A percentile compares a stretch with the other conserved stretches of the same genome.
Evolutionary conservation across 345 rosid species (phyloP).

Genomic region (Salix viminalis): DNA sequence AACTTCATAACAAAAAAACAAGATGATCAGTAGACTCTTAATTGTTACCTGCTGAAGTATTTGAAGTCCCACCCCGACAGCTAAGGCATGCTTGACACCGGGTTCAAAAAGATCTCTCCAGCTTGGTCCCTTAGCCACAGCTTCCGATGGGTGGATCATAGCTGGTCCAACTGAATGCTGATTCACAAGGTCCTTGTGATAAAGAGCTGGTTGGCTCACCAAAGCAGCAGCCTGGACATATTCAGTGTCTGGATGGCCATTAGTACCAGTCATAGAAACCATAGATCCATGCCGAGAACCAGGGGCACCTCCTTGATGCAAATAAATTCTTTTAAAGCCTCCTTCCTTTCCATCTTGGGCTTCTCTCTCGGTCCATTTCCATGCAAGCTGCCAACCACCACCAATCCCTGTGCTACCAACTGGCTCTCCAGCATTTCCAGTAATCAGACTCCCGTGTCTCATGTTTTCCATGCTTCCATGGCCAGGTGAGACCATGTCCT

Average conservation of each 20-base stretch:
- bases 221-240: slow-evolving; percentile 77
- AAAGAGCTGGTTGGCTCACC: slow-evolving; percentile 90
- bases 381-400: slow-evolving; percentile 98
- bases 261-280: slow-evolving; percentile 57
- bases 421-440: slow-evolving; percentile 52
- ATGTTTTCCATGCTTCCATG: slow-evolving; percentile 53
- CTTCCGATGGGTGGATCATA: slow-evolving; percentile 83
- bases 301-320: slow-evolving; percentile 67
- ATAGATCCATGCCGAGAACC: slow-evolving; percentile 68
- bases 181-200: slow-evolving; percentile 54
- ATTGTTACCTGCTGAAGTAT: slow-evolving; percentile 90
- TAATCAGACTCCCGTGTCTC: slow-evolving; percentile 59
- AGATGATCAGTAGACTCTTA: background rate
- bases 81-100: slow-evolving; percentile 86
- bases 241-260: slow-evolving; percentile 47
- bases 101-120: slow-evolving; percentile 91
- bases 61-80: slow-evolving; percentile 89
- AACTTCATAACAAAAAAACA: background rate
- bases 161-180: slow-evolving; percentile 76
- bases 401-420: slow-evolving; percentile 68
- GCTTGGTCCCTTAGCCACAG: slow-evolving; percentile 42
- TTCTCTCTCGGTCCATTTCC: slow-evolving; percentile 85
- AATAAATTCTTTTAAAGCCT: slow-evolving; percentile 73
- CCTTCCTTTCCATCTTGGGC: slow-evolving; percentile 73
- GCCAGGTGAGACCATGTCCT: slow-evolving; percentile 44